A percentile compares a stretch with the other conserved stretches of the same genome.
These are phyloP conservation scores for Talaromyces sp. DNA, from an alignment of 2,329 filamentous ascomycete species.

Conservation along the genomic window DNA sequence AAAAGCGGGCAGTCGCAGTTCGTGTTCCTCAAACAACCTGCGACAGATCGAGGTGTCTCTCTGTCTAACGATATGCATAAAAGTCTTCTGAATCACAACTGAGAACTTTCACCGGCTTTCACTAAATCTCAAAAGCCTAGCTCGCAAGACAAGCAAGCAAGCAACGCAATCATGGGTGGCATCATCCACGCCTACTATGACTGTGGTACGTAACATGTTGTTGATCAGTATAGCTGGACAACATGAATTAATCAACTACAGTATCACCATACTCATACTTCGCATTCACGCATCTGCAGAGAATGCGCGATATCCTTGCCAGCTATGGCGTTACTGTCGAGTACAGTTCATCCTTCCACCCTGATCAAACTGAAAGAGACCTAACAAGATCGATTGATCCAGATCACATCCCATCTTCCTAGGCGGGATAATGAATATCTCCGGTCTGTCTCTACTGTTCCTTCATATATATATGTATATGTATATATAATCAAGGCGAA, in stretches of 20 bases:
- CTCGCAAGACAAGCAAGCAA: background rate
- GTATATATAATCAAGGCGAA: too few relatives aligned
- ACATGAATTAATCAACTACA: slow-evolving; percentile 30
- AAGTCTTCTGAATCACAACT: too few relatives aligned
- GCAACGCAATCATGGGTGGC: slow-evolving; percentile 46
- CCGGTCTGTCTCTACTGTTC: too few relatives aligned
- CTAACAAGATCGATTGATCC: too few relatives aligned
- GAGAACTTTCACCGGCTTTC: too few relatives aligned
- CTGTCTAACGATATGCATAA: too few relatives aligned
- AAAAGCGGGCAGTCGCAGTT: background rate
- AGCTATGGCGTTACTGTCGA: slow-evolving; percentile 60
- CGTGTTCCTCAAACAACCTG: background rate
- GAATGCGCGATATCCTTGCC: slow-evolving; percentile 51
- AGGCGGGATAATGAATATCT: slow-evolving; percentile 58
- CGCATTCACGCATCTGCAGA: slow-evolving; percentile 53
- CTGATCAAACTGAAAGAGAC: background rate
- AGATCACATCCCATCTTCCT: slow-evolving; percentile 70
- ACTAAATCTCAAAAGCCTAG: too few relatives aligned
- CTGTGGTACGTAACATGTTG: slow-evolving; percentile 49
- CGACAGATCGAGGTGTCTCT: too few relatives aligned
- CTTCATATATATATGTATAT: too few relatives aligned
- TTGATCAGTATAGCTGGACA: background rate
- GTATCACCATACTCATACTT: slow-evolving; percentile 58
- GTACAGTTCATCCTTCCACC: slow-evolving; percentile 42
- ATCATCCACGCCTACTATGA: slow-evolving; percentile 64